phyloP scores from a whole-genome alignment of 2,329 filamentous ascomycete genomes.

The Sporothrix euskadiensis region DNA sequence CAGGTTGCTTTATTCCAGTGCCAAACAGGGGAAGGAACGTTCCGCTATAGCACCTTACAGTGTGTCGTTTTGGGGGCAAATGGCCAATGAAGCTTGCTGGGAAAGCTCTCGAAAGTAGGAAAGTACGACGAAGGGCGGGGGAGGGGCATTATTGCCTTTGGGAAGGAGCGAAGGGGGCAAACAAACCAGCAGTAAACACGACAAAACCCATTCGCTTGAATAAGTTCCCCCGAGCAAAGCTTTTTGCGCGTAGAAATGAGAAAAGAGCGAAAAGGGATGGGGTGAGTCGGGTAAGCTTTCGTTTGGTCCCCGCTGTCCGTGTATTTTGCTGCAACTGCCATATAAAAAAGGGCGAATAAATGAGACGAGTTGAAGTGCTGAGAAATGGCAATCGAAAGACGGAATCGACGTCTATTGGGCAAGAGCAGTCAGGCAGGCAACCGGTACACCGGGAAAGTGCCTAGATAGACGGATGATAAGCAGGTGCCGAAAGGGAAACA shows the following conservation, averaged over 20 bases:
- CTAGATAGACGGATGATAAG: not conserved
- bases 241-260: no score
- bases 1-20: not conserved
- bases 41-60: not conserved
- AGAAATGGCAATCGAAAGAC: not conserved
- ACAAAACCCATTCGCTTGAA: not conserved
- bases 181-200: no score
- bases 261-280: not conserved
- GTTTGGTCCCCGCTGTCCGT: not conserved
- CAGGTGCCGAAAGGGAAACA: not conserved
- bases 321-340: constrained; percentile 9
- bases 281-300: constrained; percentile 5
- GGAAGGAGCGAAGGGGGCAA: constrained; percentile 3
- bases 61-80: not conserved
- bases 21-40: not conserved
- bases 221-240: not conserved
- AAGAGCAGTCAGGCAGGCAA: not conserved
- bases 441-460: constrained; percentile 15
- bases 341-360: constrained; percentile 7
- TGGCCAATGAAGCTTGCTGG: not conserved
- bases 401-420: not conserved
- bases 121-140: not conserved
- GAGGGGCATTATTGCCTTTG: constrained; percentile 2
- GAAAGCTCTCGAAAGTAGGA: not conserved
- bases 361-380: not conserved